A percentile compares a stretch with the other conserved stretches of the same genome.
Evolutionary conservation across 768 basidiomycete species (phyloP).

Genomic region (Panaeolus cyanescens): DNA sequence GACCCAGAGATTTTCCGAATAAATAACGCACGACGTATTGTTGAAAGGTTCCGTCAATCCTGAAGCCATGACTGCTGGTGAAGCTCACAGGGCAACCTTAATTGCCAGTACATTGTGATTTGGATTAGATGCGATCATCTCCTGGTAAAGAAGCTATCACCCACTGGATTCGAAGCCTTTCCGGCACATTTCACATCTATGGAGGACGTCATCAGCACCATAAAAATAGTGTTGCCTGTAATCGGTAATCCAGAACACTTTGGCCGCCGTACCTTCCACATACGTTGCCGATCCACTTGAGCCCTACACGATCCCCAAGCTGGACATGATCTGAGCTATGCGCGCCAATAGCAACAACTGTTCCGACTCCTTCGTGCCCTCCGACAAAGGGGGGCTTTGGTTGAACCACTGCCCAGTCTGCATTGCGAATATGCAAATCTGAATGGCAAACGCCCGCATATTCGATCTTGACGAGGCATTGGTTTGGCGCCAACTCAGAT

Average conservation of each 20-base stretch:
- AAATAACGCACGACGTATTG: constrained; percentile 53
- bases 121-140: too few relatives aligned
- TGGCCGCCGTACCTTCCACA: constrained; percentile 44
- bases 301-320: constrained; percentile 75
- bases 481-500: constrained; percentile 55
- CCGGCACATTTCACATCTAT: constrained; percentile 70
- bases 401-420: constrained; percentile 64
- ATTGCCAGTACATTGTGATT: too few relatives aligned
- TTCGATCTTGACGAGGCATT: constrained; percentile 72
- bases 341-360: constrained; percentile 74
- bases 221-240: too few relatives aligned
- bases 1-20: not conserved
- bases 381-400: constrained; percentile 59
- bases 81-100: constrained; percentile 46
- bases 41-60: constrained; percentile 69
- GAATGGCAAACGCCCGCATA: constrained; percentile 72
- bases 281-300: constrained; percentile 64
- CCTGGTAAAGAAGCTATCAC: too few relatives aligned
- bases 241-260: too few relatives aligned
- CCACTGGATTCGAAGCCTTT: constrained; percentile 56
- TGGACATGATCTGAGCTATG: constrained; percentile 55
- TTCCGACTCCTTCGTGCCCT: constrained; percentile 82
- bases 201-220: not conserved
- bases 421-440: constrained; percentile 67
- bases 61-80: constrained; percentile 57